These are phyloP conservation scores for Fusarium pseudonygamai DNA, from an alignment of 2,329 filamentous ascomycete genomes.

Conservation along the genomic window DNA sequence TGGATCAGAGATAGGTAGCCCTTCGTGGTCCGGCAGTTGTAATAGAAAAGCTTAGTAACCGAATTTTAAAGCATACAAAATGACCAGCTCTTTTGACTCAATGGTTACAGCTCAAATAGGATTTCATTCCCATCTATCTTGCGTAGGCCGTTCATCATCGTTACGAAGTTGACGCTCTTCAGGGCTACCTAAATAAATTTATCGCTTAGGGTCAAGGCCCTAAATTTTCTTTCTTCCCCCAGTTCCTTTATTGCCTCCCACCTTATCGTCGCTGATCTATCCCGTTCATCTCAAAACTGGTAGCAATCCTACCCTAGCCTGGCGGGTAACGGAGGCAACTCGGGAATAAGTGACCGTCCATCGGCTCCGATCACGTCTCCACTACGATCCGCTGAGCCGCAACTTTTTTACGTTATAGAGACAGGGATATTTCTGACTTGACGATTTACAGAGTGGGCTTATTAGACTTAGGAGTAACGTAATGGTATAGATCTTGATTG, in stretches of 20 bases:
- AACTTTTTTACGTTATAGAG: conserved; percentile 22
- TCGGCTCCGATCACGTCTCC: neutral
- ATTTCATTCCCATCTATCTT: neutral
- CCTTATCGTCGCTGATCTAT: neutral
- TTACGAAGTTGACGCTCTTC: neutral
- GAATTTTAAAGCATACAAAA: rapidly evolving
- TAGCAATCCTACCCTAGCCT: neutral
- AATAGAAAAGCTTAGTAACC: rapidly evolving
- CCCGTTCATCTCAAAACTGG: neutral
- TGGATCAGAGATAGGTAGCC: rapidly evolving
- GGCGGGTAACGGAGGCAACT: neutral
- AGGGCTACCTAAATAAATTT: no score
- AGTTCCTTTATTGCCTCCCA: no score
- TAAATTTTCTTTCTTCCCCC: no score
- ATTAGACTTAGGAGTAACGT: conserved; percentile 12
- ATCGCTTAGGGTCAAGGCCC: no score
- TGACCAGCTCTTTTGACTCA: no score
- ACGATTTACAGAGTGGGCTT: neutral
- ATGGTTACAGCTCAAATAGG: rapidly evolving
- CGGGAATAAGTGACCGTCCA: neutral
- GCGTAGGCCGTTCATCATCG: rapidly evolving
- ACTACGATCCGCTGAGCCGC: conserved; percentile 16
- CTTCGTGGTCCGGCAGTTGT: rapidly evolving
- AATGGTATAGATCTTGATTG: neutral
- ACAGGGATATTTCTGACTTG: conserved; percentile 1